Evolutionary conservation across 441 rosid species (phyloP).

Genomic region (Pelargonium citronellum): DNA sequence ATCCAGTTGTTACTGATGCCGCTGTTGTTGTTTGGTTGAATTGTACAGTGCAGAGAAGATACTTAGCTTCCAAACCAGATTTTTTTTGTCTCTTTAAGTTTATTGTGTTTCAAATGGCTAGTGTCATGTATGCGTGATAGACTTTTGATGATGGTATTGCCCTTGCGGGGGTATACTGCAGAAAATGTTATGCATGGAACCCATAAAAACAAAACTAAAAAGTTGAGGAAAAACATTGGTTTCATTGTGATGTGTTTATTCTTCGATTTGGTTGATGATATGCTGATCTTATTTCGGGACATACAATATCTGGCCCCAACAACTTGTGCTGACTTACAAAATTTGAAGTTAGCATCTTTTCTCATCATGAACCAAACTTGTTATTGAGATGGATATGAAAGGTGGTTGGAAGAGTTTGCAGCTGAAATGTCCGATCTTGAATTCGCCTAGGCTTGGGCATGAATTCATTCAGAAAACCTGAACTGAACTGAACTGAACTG

Average conservation of each 20-base stretch:
- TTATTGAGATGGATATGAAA: too few relatives aligned
- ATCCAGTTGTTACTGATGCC: slow-evolving; percentile 17
- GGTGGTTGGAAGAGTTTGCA: too few relatives aligned
- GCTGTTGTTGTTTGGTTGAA: slow-evolving; percentile 23
- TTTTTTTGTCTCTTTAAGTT: slow-evolving; percentile 16
- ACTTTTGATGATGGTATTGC: slow-evolving; percentile 21
- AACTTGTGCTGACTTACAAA: too few relatives aligned
- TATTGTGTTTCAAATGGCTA: slow-evolving; percentile 13
- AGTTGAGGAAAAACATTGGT: slow-evolving; percentile 11
- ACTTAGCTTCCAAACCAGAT: slow-evolving; percentile 29
- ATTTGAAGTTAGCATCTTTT: too few relatives aligned
- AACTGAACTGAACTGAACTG: too few relatives aligned
- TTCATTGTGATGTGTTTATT: slow-evolving; percentile 7
- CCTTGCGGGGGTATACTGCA: slow-evolving; percentile 15
- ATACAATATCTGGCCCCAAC: too few relatives aligned
- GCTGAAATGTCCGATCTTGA: too few relatives aligned
- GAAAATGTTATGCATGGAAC: slow-evolving; percentile 14
- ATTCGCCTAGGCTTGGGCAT: too few relatives aligned
- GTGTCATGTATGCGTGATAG: slow-evolving; percentile 28
- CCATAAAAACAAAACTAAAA: slow-evolving; percentile 14
- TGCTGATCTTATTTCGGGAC: too few relatives aligned
- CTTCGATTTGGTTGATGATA: too few relatives aligned
- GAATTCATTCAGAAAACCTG: too few relatives aligned
- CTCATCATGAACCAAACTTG: too few relatives aligned
- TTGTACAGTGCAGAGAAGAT: slow-evolving; percentile 46